Percentiles rank a stretch among this genome's conserved stretches.
These are phyloP conservation scores for Fusarium illudens DNA, from an alignment of 2,329 filamentous ascomycete genomes.

Conservation along the genomic window DNA sequence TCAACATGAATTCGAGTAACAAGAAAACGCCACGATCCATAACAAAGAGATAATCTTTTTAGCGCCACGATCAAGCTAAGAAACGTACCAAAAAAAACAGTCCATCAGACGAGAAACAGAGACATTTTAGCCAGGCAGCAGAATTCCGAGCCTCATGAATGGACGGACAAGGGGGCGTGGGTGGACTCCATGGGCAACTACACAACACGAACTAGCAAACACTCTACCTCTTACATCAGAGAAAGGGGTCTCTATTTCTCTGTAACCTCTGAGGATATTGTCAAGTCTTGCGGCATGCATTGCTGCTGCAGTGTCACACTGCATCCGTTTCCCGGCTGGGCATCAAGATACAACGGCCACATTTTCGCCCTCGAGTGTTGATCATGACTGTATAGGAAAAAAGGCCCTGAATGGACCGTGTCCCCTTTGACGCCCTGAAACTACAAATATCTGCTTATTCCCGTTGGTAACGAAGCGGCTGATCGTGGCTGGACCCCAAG, in stretches of 20 bases:
- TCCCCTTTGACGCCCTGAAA: not conserved
- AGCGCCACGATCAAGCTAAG: not conserved
- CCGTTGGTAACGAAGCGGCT: not conserved
- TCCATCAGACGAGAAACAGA: not conserved
- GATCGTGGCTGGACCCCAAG: conserved; percentile 1
- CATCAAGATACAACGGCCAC: not conserved
- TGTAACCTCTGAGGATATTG: not conserved
- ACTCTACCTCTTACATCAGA: not conserved
- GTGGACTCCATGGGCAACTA: not conserved
- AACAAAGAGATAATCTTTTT: not conserved
- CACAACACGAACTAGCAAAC: not conserved
- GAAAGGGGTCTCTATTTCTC: not conserved
- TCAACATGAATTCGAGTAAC: not conserved
- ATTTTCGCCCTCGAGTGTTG: not conserved
- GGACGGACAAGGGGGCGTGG: conserved; percentile 20
- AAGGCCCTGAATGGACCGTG: not conserved
- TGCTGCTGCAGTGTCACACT: not conserved
- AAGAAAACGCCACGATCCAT: not conserved
- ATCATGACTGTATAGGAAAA: not conserved
- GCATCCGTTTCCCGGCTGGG: not conserved
- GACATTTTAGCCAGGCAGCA: conserved; percentile 41
- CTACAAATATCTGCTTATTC: not conserved
- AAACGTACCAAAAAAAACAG: not conserved
- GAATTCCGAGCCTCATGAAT: conserved; percentile 42
- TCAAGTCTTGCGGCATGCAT: not conserved